Base-by-base conservation (phyloP, 73 alveolate species). In the Halteria grandinella region DNA sequence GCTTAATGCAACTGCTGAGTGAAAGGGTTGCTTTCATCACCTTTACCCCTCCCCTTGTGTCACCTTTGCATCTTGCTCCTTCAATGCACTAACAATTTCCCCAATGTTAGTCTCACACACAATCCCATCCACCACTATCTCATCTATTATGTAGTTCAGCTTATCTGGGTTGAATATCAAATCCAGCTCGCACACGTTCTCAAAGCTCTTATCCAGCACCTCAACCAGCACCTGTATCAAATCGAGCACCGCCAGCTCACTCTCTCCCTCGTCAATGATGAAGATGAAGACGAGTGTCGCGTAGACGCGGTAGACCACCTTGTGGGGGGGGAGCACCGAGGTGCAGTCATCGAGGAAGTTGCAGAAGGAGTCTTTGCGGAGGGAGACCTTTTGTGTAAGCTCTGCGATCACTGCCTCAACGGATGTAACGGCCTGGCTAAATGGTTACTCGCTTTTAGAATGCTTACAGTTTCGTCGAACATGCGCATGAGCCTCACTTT, bases 101-200 rank as follows among this genome's bases (percentile, higher is more conserved):
- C 48, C 48, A 3, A 64, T 44, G 64, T 78, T 83, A 0, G 95
- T 87, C 55, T 83, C 92, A 2, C 62, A 55, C 24, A 87, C 95
- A 70, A 81, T 81, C 25, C 95, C 95, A 34, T 85, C 95, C 39
- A 71, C 49, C 6, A 82, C 69, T 25, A 93, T 87, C 71, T 92
- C 98, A 58, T 94, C 99, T 6, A 94, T 86, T 51, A 92, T 85
- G 79, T 88, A 85, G 75, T 91, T 71, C 71, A 73, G 32, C 89
- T 91, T 87, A 49, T 94, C 98, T 43, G 95, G 95, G 82, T 94
- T 93, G 66, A 92, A 94, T 79, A 94, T 90, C 74, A 94, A 64
- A 71, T 94, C 99, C 15, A 94, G 85, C 83, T 94, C 99, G 64
- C 99, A 94, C 4, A 94, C 99, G 45, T 92, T 93, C 33, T 92